Percentiles rank a stretch among this genome's conserved stretches.
These are phyloP conservation scores for Plantago coronopus DNA, from an alignment of 305 asterid genomes.

Conservation along the genomic window DNA sequence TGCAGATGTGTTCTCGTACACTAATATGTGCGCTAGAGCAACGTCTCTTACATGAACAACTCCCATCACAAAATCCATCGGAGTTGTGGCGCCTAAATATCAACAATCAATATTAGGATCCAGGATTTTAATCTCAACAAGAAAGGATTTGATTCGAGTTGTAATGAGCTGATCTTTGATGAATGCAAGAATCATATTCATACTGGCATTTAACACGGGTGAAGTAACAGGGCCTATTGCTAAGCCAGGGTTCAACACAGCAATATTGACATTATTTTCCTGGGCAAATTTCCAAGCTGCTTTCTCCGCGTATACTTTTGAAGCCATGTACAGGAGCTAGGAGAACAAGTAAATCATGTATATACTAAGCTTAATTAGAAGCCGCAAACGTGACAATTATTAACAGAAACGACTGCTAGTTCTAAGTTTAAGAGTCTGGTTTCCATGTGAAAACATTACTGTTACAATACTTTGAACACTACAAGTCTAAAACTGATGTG, in stretches of 20 bases:
- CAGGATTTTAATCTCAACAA: not conserved
- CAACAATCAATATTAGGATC: not conserved
- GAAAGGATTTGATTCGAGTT: not conserved
- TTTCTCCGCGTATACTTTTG: slow-evolving; percentile 63
- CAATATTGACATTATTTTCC: slow-evolving; percentile 51
- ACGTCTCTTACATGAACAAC: slow-evolving; percentile 79
- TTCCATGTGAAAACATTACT: too few species aligned
- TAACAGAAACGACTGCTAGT: too few species aligned
- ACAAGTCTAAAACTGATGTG: too few species aligned
- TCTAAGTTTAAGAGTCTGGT: too few species aligned
- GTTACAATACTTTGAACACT: too few species aligned
- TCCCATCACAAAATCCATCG: slow-evolving; percentile 68
- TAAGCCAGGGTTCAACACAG: slow-evolving; percentile 65
- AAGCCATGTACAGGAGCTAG: slow-evolving; percentile 60
- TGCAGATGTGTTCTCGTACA: slow-evolving; percentile 66
- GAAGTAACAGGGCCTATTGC: slow-evolving; percentile 60
- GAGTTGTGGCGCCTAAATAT: slow-evolving; percentile 45
- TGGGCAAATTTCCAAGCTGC: slow-evolving; percentile 69
- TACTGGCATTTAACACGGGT: slow-evolving; percentile 59
- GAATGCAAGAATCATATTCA: slow-evolving; percentile 49
- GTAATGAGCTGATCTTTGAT: slow-evolving; percentile 46
- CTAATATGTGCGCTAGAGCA: slow-evolving; percentile 75
- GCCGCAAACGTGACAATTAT: too few species aligned
- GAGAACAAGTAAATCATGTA: not conserved
- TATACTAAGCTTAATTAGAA: too few species aligned